Evolutionary conservation across 768 basidiomycete species (phyloP).

Genomic region (Panaeolus papilionaceus): DNA sequence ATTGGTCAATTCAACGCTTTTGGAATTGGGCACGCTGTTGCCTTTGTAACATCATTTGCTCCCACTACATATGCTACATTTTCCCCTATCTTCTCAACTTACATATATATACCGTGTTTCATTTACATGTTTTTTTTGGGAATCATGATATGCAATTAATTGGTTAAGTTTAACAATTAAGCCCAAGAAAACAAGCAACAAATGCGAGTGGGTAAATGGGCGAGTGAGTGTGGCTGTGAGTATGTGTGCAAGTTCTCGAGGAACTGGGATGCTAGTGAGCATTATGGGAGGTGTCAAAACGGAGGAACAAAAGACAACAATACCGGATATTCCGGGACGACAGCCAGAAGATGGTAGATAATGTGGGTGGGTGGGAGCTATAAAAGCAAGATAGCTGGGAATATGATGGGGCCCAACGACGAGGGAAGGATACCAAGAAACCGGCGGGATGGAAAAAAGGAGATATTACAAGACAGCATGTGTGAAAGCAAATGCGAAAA

Average conservation of each 20-base stretch:
- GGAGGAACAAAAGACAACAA: neutral
- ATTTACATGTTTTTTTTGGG: neutral
- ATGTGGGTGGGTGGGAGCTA: constrained; percentile 9
- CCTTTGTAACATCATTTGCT: constrained; percentile 9
- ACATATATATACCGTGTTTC: constrained; percentile 2
- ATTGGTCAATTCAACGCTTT: neutral
- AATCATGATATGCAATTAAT: constrained; percentile 6
- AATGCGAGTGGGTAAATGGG: neutral
- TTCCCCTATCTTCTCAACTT: constrained; percentile 2
- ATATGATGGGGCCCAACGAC: constrained; percentile 13
- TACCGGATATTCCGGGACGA: constrained; percentile 11
- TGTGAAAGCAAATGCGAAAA: constrained; percentile 14
- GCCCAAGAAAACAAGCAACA: constrained; percentile 9
- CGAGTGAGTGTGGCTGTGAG: neutral
- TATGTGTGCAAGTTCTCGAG: neutral
- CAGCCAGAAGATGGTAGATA: neutral
- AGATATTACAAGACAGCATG: constrained; percentile 14
- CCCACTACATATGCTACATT: constrained; percentile 6
- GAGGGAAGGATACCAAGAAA: constrained; percentile 13
- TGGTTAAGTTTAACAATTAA: constrained; percentile 7
- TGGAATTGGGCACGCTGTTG: neutral
- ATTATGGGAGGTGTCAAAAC: constrained; percentile 1
- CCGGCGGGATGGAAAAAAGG: constrained; percentile 15
- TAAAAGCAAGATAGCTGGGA: constrained; percentile 12
- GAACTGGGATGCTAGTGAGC: neutral